Base-by-base conservation (phyloP, 2,329 filamentous ascomycete species). In the Colletotrichum liaoningense region DNA sequence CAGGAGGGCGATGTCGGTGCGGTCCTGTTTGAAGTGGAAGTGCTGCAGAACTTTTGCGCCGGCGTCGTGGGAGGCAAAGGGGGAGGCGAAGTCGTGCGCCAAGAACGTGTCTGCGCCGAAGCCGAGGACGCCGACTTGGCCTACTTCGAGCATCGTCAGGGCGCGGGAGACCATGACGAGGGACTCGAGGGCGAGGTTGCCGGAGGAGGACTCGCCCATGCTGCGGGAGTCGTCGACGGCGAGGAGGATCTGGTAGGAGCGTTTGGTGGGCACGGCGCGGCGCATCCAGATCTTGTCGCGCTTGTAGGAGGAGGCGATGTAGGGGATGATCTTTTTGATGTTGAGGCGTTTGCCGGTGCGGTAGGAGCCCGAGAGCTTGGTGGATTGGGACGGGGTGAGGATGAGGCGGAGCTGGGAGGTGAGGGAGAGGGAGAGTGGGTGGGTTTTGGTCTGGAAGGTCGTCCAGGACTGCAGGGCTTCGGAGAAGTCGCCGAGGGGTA, bases 201-300 rank as follows among this genome's bases (percentile, higher is more conserved):
- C 93, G 11, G 93, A 93, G 28, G 89, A 91, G 1, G 88, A 88
- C 80, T 98, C 95, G 19, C 94, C 92, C 97, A 99, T 99, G 73
- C 92, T 95, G 82, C 94, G 94, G 79, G 93, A 96, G 86, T 99
- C 97, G 82, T 99, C 97, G 49, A 99, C 95, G 52, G 97, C 97
- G 63, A 99, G 93, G 86, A 99, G 92, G 82, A 99, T 97, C 83
- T 99, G 97, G 84, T 99, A 99, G 70, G 93, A 93, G 54, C 97
- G 93, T 84, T 98, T 98, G 49, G 93, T 96, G 1, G 97, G 97
- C 63, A 98, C 92, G 42, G 91, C 93, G 69, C 97, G 92, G 16
- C 97, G 93, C 93, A 99, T 97, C 97, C 97, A 99, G 84, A 99
- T 99, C 88, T 99, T 99, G 89, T 99, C 97, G 74, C 97, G 94